Base-by-base conservation (phyloP, 202 grass and related monocot species). In the Zizania palustris region DNA sequence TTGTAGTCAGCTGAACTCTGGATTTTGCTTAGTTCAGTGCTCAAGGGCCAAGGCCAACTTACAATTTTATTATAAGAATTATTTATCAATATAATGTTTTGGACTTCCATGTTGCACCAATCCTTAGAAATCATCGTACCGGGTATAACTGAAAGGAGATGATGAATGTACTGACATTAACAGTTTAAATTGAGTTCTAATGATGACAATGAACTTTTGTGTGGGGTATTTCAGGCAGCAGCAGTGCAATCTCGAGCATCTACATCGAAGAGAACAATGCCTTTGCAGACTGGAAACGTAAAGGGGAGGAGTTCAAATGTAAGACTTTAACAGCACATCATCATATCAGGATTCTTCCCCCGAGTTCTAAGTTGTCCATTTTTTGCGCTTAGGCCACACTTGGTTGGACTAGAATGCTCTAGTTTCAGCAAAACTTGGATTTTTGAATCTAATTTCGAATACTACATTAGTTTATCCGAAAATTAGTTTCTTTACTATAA, bases 251-350 rank as follows among this genome's bases (percentile, higher is more conserved):
- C 85, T 76, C 80, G 46, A 73, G 76, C 51, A 82, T 63, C 75
- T 55, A 19, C 57, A 40, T 60, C 44, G 45, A 90, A 81, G 85
- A 84, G 62, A 63, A 11, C 63, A 69, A 6, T 48, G 65, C 67
- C 82, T 90, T 78, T 38, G 37, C 60, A 75, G 55, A 68, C 65
- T 21, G 42, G 45, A 53, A 93, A 61, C 43, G 3, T 71, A 35
- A 80, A 76, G 76, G 12, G 42, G 5, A 71, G 39, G 45, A 81
- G 68, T 77, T 77, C 79, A 57, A 94, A 97, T 79, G 95, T 92
- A 86, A 4, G 39, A 11, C 35, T 63, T 65, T 38, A 15, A 57
- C 68, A 50, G 12, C 63, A 79, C 46, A 68, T 33, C 45, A 55
- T 11, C 78, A 60, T 59, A 68, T 45, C 5, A 40, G n/a, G 11